phyloP scores from a whole-genome alignment of 176 grass and related monocot species.

The Miscanthus lutarioriparius region DNA sequence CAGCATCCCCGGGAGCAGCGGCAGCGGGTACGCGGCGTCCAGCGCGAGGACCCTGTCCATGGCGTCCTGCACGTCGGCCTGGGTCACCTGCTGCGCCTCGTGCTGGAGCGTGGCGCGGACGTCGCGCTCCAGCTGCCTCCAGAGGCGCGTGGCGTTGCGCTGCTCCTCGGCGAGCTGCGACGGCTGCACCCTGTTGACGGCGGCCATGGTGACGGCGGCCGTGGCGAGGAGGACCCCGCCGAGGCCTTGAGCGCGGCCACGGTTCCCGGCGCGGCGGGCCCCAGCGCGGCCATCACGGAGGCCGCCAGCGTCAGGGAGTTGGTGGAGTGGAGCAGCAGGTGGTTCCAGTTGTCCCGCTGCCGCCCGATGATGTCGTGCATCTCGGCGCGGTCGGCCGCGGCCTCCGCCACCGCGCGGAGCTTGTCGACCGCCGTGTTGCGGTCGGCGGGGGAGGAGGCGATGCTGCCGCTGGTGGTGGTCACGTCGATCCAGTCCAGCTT shows the following conservation, averaged over 20 bases:
- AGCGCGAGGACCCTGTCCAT: conserved; percentile 42
- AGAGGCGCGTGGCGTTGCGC: conserved; percentile 52
- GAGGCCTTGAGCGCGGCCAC: background rate
- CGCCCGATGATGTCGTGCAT: conserved; percentile 75
- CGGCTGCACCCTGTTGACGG: conserved; percentile 52
- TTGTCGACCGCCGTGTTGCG: background rate
- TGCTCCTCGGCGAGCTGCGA: conserved; percentile 76
- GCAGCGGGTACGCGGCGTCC: conserved; percentile 57
- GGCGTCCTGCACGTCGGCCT: background rate
- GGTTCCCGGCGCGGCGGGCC: background rate
- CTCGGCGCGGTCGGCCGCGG: conserved; percentile 50
- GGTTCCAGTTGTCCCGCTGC: conserved; percentile 76
- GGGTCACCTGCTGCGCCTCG: too few species aligned
- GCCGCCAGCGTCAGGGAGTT: conserved; percentile 57
- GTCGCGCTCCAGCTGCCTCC: conserved; percentile 48
- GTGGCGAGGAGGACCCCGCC: conserved; percentile 27
- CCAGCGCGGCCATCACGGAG: conserved; percentile 47
- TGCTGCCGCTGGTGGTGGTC: fast-evolving
- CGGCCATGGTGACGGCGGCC: conserved; percentile 35
- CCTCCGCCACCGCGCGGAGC: conserved; percentile 46
- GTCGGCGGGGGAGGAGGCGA: background rate
- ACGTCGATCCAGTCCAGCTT: conserved; percentile 25
- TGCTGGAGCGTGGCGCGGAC: conserved; percentile 2
- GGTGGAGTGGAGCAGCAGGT: conserved; percentile 63
- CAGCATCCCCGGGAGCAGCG: conserved; percentile 51